Conservation (phyloP, 768 basidiomycete species). For the Naematelia aurantialba region DNA sequence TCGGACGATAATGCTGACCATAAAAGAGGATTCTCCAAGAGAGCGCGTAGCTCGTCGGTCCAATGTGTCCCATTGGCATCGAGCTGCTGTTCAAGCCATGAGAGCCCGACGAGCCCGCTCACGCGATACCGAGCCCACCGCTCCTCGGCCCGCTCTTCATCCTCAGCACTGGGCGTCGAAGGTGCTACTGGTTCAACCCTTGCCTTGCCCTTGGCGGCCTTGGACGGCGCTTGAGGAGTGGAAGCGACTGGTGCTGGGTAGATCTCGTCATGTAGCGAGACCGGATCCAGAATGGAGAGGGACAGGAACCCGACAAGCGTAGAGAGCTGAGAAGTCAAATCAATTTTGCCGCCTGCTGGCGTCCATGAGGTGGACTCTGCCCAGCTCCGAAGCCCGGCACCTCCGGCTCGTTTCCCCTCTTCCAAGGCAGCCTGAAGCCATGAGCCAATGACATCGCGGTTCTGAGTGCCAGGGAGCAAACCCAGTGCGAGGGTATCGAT, state of each 20-base stretch:
- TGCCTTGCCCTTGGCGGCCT: constrained; percentile 21
- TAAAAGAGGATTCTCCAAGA: constrained; percentile 52
- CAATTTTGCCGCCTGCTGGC: constrained; percentile 19
- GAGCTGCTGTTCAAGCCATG: constrained; percentile 38
- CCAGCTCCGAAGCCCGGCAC: constrained; percentile 35
- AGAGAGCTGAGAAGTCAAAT: constrained; percentile 32
- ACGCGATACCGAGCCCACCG: constrained; percentile 21
- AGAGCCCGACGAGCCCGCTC: constrained; percentile 43
- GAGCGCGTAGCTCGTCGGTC: constrained; percentile 15
- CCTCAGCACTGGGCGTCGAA: constrained; percentile 10
- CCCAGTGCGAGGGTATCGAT: constrained; percentile 37
- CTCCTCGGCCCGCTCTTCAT: constrained; percentile 17
- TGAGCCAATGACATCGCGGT: constrained; percentile 48
- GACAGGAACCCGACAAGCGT: constrained; percentile 44
- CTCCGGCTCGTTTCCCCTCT: constrained; percentile 41
- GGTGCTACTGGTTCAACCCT: constrained; percentile 11
- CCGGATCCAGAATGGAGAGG: constrained; percentile 42
- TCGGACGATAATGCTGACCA: constrained; percentile 59
- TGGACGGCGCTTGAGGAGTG: constrained; percentile 5
- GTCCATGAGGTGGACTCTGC: constrained; percentile 24
- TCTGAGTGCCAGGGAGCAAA: constrained; percentile 45
- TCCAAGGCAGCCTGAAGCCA: constrained; percentile 49
- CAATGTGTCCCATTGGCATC: constrained; percentile 1
- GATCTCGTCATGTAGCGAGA: constrained; percentile 47
- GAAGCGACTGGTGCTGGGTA: constrained; percentile 45